Conservation (phyloP, 192 early-diverging fungal species). For the Entomortierella beljakovae region DNA sequence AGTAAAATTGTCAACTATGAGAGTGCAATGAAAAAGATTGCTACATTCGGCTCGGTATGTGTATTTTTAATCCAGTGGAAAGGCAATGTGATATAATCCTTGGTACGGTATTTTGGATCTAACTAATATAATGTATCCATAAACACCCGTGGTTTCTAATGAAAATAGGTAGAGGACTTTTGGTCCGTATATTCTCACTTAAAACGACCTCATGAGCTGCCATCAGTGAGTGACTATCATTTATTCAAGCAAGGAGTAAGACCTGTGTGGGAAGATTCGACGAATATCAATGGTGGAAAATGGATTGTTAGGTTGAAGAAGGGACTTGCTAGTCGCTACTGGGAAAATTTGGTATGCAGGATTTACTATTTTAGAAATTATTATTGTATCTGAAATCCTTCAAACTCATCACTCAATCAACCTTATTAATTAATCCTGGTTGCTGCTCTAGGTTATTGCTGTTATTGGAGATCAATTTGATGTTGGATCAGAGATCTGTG, state of each 20-base stretch:
- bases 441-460: slow-evolving; percentile 72
- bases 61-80: too few species aligned
- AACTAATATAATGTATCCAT: too few species aligned
- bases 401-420: not conserved
- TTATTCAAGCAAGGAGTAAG: slow-evolving; percentile 92
- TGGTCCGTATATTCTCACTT: slow-evolving; percentile 86
- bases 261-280: slow-evolving; percentile 96
- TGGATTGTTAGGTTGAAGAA: slow-evolving; percentile 97
- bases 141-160: not conserved
- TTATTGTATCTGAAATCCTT: not conserved
- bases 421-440: not conserved
- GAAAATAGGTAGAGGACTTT: slow-evolving; percentile 75
- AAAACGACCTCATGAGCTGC: slow-evolving; percentile 85
- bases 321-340: slow-evolving; percentile 90
- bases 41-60: slow-evolving; percentile 80
- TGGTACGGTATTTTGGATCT: too few species aligned
- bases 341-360: slow-evolving; percentile 83
- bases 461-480: slow-evolving; percentile 94
- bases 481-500: slow-evolving; percentile 90
- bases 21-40: slow-evolving; percentile 86
- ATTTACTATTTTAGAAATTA: not conserved
- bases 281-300: slow-evolving; percentile 90
- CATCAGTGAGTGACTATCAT: slow-evolving; percentile 90
- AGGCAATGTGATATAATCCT: too few species aligned
- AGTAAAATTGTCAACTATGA: slow-evolving; percentile 91